Base-by-base conservation (phyloP, 768 basidiomycete genomes). In the Leucocoprinus birnbaumii region DNA sequence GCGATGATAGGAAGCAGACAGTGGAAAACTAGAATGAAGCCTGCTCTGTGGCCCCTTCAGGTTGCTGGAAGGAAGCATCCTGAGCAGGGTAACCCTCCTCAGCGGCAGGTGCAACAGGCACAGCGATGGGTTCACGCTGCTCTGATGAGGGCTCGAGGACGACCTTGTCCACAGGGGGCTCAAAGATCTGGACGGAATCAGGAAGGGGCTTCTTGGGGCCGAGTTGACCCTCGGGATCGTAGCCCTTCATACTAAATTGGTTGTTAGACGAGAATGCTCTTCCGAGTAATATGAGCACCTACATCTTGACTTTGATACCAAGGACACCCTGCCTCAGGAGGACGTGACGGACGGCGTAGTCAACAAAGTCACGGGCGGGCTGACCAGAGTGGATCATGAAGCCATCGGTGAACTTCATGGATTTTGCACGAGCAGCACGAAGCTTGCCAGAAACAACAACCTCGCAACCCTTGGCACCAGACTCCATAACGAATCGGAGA, bases 301-400 rank as follows among this genome's bases (percentile, higher is more conserved):
- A 95, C 94, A 98, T 99, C 79, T 98, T 99, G 68, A 99, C 97
- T 75, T 99, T 99, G 84, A 99, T 98, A 68, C 97, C 97, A 59
- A 99, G 84, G 48, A 99, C 97, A 85, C 97, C 97, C 73, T 99
- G 97, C 65, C 91, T 89, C 61, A 99, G 85, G 65, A 98, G 84
- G 65, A 98, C 97, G 80, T 99, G 97, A 63, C 97, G 86, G 65
- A 98, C 95, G 57, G 97, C 97, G 64, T 92, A 83, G 78, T 98
- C 96, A 59, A 99, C 94, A 66, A 95, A 99, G 71, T 99, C 97
- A 52, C 86, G 80, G 47, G 86, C 88, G 63, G 97, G 97, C 78
- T 99, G 97, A 85, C 95, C 95, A 60, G 96, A 97, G 82, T 94
- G 91, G 67, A 94, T 91, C 91, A 94, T 94, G 88, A 98, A 98